These are phyloP conservation scores for Scheffersomyces cryptocercus DNA, from an alignment of 1,139 yeast species.

Conservation along the genomic window DNA sequence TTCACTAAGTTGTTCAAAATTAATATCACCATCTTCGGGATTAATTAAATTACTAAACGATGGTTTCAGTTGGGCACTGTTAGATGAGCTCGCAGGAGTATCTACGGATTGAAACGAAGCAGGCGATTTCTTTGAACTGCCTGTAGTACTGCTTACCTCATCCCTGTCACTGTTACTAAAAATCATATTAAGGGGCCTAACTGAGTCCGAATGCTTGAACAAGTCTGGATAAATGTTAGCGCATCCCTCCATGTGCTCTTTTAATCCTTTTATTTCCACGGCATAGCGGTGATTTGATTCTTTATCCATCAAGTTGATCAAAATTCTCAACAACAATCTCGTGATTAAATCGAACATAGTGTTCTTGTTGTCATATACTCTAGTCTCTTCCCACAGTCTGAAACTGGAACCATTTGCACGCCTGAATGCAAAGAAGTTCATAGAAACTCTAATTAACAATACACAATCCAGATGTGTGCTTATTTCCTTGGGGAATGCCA, in stretches of 20 bases:
- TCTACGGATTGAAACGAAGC: not conserved
- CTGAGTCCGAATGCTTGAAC: conserved; percentile 8
- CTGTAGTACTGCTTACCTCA: not conserved
- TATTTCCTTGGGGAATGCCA: conserved; percentile 4
- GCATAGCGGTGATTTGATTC: conserved; percentile 12
- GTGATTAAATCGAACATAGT: conserved; percentile 11
- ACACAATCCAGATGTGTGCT: conserved; percentile 13
- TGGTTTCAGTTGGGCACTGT: not conserved
- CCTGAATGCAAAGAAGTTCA: conserved; percentile 13
- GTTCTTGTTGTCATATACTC: conserved; percentile 5
- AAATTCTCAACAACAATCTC: conserved; percentile 20
- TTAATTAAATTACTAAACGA: not conserved
- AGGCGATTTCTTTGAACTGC: not conserved
- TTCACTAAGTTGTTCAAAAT: conserved; percentile 8
- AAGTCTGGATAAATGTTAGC: conserved; percentile 21
- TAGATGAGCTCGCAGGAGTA: not conserved
- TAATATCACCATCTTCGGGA: not conserved
- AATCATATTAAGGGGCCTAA: conserved; percentile 1
- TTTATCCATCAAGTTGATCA: conserved; percentile 15
- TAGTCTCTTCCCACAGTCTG: conserved; percentile 2
- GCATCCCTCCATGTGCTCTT: conserved; percentile 17
- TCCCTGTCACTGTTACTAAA: not conserved
- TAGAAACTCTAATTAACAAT: conserved; percentile 13
- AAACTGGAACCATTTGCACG: not conserved
- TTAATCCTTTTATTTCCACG: conserved; percentile 14